A percentile compares a stretch with the other conserved stretches of the same genome.
phyloP scores from a whole-genome alignment of 2,329 filamentous ascomycete genomes.

The Tolypocladium tropicale region DNA sequence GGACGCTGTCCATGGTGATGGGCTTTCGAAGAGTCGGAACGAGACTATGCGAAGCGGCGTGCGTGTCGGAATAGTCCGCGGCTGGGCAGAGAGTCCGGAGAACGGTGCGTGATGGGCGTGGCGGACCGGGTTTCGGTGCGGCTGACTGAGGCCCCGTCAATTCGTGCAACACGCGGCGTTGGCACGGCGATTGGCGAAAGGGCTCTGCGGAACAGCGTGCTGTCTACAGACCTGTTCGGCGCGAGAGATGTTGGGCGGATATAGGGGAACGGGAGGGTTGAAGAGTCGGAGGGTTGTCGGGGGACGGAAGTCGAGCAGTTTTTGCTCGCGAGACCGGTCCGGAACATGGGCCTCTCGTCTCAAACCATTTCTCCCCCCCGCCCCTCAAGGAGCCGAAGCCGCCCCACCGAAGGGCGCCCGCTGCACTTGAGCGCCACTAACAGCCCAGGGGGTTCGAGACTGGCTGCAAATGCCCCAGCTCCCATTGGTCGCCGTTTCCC shows the following conservation, averaged over 20 bases:
- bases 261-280: neutral
- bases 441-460: neutral
- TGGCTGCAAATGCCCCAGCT: neutral
- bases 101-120: neutral
- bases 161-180: neutral
- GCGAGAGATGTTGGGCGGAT: neutral
- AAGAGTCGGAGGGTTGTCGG: neutral
- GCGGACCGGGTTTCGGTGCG: neutral
- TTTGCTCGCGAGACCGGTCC: neutral
- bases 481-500: neutral
- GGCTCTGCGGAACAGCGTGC: neutral
- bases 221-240: neutral
- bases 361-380: neutral
- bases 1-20: slow-evolving; percentile 73
- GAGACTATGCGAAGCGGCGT: neutral
- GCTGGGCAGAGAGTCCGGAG: too few relatives aligned
- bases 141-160: neutral
- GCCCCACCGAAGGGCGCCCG: neutral
- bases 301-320: neutral
- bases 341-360: neutral
- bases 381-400: neutral
- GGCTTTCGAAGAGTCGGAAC: neutral
- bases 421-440: neutral
- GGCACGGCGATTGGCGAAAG: neutral
- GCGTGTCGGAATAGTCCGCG: neutral